phyloP scores from a whole-genome alignment of 306 rosid species.

The Cajanus cajan region DNA sequence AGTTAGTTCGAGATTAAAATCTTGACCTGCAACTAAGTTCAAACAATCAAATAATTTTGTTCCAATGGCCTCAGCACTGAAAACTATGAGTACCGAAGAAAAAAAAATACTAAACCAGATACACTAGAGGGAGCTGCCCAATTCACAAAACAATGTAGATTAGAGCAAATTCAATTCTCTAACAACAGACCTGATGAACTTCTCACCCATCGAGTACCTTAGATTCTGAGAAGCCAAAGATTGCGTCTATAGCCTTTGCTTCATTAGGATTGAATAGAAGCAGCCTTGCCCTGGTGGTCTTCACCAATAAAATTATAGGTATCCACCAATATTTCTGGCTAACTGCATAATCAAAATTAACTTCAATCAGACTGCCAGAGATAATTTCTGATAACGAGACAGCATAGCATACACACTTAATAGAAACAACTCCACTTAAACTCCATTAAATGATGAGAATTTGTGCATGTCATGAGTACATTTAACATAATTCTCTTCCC shows the following conservation, averaged over 20 bases:
- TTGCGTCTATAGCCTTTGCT: background rate
- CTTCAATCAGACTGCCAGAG: background rate
- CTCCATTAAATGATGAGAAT: background rate
- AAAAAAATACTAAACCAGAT: background rate
- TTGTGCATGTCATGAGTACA: background rate
- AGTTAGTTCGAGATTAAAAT: background rate
- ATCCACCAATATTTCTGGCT: conserved; percentile 15
- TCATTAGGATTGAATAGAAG: conserved; percentile 16
- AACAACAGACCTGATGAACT: background rate
- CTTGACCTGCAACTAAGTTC: background rate
- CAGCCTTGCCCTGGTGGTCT: background rate
- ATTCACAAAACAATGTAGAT: background rate
- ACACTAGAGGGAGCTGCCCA: background rate
- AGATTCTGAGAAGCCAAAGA: background rate
- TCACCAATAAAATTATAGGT: conserved; percentile 6
- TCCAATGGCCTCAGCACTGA: background rate
- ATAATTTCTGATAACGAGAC: conserved; percentile 9
- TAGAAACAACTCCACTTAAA: background rate
- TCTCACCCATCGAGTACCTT: background rate
- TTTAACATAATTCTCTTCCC: background rate
- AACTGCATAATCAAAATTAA: conserved; percentile 27
- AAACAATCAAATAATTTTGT: background rate
- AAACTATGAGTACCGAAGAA: background rate
- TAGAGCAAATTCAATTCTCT: background rate
- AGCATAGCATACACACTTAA: background rate